Conservation (phyloP, 2,329 filamentous ascomycete genomes). For the Epichloe typhina region DNA sequence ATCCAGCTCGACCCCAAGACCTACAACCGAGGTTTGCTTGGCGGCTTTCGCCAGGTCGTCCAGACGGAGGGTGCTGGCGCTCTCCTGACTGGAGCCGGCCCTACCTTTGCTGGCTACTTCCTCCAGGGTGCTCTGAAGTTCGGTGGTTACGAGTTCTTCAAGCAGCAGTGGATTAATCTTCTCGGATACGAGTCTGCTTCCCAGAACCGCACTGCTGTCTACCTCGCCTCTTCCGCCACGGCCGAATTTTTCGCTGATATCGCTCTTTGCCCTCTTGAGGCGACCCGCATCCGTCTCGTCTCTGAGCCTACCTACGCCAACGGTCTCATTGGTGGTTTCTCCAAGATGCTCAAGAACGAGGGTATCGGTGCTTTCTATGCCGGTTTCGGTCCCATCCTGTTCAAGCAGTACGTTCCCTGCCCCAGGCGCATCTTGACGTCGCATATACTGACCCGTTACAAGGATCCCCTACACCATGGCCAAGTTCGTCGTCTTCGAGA, state of each 20-base stretch:
- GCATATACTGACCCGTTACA: slow-evolving; percentile 1
- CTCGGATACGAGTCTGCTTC: slow-evolving; percentile 66
- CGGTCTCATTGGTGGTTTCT: slow-evolving; percentile 66
- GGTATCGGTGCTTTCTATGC: slow-evolving; percentile 80
- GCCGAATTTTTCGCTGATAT: slow-evolving; percentile 64
- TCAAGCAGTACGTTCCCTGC: slow-evolving; percentile 31
- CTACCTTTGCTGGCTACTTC: slow-evolving; percentile 84
- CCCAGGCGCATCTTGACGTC: neutral
- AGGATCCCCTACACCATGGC: slow-evolving; percentile 88
- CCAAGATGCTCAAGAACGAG: slow-evolving; percentile 73
- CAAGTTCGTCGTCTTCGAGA: slow-evolving; percentile 92
- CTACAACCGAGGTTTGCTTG: slow-evolving; percentile 80
- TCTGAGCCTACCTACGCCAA: slow-evolving; percentile 75
- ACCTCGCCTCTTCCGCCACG: slow-evolving; percentile 55
- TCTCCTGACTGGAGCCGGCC: slow-evolving; percentile 73
- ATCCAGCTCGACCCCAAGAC: slow-evolving; percentile 84
- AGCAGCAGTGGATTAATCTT: slow-evolving; percentile 74
- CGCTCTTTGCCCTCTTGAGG: slow-evolving; percentile 82
- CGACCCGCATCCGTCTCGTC: slow-evolving; percentile 86
- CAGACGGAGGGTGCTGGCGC: slow-evolving; percentile 73
- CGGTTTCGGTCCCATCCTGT: slow-evolving; percentile 76
- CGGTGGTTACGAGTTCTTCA: slow-evolving; percentile 93
- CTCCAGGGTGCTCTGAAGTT: slow-evolving; percentile 90
- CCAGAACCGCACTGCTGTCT: slow-evolving; percentile 70
- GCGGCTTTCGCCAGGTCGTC: slow-evolving; percentile 77